Evolutionary conservation across 1,139 yeast species (phyloP).

Genomic region (Suhomyces choctaworum): DNA sequence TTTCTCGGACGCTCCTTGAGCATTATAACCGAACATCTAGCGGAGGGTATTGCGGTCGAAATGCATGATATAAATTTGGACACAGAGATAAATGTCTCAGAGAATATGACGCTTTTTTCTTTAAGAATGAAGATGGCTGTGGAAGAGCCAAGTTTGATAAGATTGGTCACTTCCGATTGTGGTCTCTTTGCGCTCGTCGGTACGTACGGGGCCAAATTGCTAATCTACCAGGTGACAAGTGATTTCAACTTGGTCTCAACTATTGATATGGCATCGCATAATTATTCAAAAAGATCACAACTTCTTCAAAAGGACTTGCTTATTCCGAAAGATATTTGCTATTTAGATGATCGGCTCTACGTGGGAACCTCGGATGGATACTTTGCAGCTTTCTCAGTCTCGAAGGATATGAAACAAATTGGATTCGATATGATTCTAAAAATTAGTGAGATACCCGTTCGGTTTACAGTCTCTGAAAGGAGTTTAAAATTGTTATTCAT

Average conservation of each 20-base stretch:
- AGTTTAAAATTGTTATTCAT: conserved; percentile 28
- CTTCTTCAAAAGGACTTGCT: conserved; percentile 6
- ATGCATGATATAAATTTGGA: conserved; percentile 8
- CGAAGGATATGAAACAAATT: background rate
- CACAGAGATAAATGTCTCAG: no score
- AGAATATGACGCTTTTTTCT: no score
- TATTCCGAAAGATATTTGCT: conserved; percentile 13
- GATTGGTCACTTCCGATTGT: no score
- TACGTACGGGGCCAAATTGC: no score
- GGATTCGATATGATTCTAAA: conserved; percentile 14
- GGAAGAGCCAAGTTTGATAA: no score
- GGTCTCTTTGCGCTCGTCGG: no score
- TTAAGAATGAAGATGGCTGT: no score
- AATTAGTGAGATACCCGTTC: conserved; percentile 30
- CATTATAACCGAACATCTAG: conserved; percentile 12
- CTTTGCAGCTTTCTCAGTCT: conserved; percentile 14
- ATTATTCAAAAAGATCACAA: conserved; percentile 8
- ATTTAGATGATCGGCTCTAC: conserved; percentile 8
- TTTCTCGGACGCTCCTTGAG: conserved; percentile 7
- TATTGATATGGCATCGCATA: conserved; percentile 7
- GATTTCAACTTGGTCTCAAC: background rate
- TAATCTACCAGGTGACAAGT: no score
- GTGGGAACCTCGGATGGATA: conserved; percentile 24
- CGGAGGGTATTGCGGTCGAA: conserved; percentile 6
- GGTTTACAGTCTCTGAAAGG: conserved; percentile 10